A percentile compares a stretch with the other conserved stretches of the same genome.
These are phyloP conservation scores for Lasiodiplodia theobromae DNA, from an alignment of 2,329 filamentous ascomycete genomes.

Conservation along the genomic window DNA sequence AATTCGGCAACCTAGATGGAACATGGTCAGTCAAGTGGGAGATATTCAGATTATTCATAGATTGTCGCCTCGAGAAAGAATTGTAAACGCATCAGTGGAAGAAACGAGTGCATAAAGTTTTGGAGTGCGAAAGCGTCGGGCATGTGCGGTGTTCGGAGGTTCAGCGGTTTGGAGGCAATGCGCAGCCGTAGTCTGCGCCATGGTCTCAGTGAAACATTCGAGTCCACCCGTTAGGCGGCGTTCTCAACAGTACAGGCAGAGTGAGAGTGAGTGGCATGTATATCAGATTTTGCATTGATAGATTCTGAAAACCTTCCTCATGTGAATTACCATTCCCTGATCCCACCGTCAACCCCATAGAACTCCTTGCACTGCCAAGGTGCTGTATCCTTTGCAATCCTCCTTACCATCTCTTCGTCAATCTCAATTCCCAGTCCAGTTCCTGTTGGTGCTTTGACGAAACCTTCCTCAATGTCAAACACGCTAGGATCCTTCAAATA, in stretches of 20 bases:
- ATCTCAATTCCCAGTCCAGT: constrained; percentile 72
- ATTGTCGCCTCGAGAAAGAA: not conserved
- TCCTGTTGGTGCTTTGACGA: constrained; percentile 65
- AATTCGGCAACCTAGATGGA: too few relatives aligned
- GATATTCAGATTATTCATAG: not conserved
- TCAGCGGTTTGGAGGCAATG: not conserved
- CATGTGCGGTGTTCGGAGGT: constrained; percentile 3
- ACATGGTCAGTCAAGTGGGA: too few relatives aligned
- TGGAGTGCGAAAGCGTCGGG: not conserved
- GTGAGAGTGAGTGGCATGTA: too few relatives aligned
- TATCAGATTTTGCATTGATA: too few relatives aligned
- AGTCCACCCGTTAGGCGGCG: too few relatives aligned
- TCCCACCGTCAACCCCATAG: not conserved
- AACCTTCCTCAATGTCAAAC: constrained; percentile 70
- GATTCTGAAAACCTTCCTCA: too few relatives aligned
- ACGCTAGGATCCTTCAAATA: constrained; percentile 71
- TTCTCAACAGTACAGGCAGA: too few relatives aligned
- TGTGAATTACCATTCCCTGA: not conserved
- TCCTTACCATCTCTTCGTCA: constrained; percentile 71
- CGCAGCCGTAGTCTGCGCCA: not conserved
- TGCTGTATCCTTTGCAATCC: constrained; percentile 63
- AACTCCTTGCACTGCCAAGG: constrained; percentile 65
- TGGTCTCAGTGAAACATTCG: not conserved
- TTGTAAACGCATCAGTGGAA: too few relatives aligned
- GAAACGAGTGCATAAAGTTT: not conserved